Evolutionary conservation across 2,329 filamentous ascomycete genomes (phyloP).

Genomic region (Westerdykella ornata): DNA sequence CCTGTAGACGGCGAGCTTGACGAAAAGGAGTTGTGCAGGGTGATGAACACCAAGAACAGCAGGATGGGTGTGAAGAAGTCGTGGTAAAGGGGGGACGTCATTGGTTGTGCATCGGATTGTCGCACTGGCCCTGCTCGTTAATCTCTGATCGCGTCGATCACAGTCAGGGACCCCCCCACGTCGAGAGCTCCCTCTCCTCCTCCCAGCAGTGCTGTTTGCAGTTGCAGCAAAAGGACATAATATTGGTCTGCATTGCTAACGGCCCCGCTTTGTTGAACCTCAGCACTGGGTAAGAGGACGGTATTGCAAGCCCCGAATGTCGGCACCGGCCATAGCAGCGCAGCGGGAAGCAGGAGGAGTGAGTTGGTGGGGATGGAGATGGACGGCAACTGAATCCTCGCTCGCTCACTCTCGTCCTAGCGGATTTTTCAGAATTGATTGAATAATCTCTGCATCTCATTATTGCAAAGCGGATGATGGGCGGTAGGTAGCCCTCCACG

Average conservation of each 20-base stretch:
- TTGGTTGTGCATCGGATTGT: too few relatives aligned
- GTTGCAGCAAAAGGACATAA: constrained; percentile 2
- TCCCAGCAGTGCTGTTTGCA: not conserved
- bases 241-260: constrained; percentile 2
- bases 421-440: too few relatives aligned
- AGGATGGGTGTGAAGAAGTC: too few relatives aligned
- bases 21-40: too few relatives aligned
- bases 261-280: constrained; percentile 3
- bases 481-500: constrained; percentile 14
- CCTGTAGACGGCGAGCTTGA: too few relatives aligned
- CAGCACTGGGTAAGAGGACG: constrained; percentile 3
- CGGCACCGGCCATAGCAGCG: not conserved
- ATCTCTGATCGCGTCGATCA: constrained; percentile 31
- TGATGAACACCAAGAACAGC: too few relatives aligned
- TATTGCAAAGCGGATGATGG: constrained; percentile 8
- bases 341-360: not conserved
- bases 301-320: not conserved
- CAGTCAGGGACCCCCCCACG: constrained; percentile 18
- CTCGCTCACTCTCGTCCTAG: constrained; percentile 19
- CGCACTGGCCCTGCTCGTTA: constrained; percentile 19
- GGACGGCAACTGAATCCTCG: constrained; percentile 2
- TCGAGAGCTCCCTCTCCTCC: constrained; percentile 2
- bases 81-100: constrained; percentile 27
- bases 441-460: not conserved
- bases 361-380: constrained; percentile 3